These are phyloP conservation scores for Wickerhamiella nectarea DNA, from an alignment of 805 yeast species.

Conservation along the genomic window DNA sequence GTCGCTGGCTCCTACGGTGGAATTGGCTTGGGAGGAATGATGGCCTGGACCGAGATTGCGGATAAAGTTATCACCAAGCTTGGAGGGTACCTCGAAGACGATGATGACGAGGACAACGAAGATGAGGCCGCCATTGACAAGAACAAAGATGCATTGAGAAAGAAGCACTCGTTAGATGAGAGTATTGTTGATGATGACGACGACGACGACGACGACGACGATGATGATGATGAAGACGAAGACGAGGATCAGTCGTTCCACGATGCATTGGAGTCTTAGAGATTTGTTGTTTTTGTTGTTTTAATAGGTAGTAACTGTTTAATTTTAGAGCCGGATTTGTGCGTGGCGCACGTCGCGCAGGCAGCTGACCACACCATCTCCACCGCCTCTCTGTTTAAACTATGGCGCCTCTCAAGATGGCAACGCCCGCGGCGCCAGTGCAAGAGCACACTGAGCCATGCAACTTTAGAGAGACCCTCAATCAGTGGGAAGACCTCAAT, in stretches of 20 bases:
- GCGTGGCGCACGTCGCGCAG: too few relatives aligned
- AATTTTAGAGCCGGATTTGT: too few relatives aligned
- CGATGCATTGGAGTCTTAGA: not conserved
- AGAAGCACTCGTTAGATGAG: conserved; percentile 23
- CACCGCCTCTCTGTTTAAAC: too few relatives aligned
- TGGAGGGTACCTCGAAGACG: conserved; percentile 46
- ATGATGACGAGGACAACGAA: conserved; percentile 36
- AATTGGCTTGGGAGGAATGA: conserved; percentile 99
- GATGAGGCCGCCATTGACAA: conserved; percentile 32
- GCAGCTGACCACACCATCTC: too few relatives aligned
- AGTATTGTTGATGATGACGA: conserved; percentile 21
- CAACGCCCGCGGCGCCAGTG: not conserved
- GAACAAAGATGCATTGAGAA: conserved; percentile 1
- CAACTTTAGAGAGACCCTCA: not conserved
- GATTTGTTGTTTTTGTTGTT: too few relatives aligned
- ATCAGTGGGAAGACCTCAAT: not conserved
- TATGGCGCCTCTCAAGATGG: too few relatives aligned
- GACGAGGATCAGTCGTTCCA: conserved; percentile 25
- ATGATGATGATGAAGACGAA: conserved; percentile 38
- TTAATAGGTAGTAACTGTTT: too few relatives aligned
- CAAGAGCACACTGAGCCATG: not conserved
- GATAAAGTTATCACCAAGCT: conserved; percentile 66
- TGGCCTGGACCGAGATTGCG: conserved; percentile 91
- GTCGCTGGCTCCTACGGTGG: conserved; percentile 89
- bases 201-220: conserved; percentile 32